Conservation (phyloP, 148 eudicot species). For the Fagopyrum esculentum region DNA sequence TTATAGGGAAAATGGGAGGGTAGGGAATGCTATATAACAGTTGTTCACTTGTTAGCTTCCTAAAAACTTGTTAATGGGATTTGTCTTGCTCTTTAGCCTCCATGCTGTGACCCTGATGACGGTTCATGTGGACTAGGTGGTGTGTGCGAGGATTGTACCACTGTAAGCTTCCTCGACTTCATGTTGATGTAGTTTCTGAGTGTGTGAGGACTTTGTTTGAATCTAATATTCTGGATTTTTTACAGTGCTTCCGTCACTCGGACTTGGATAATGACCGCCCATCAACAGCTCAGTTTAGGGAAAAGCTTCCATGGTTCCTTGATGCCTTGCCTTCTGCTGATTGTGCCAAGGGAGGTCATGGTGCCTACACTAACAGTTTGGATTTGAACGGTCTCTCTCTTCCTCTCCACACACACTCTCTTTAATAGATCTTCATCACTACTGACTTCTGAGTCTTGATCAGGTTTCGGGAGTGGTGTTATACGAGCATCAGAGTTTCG, state of each 20-base stretch:
- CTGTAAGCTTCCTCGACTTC: constrained; percentile 31
- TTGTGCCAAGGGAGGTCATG: constrained; percentile 84
- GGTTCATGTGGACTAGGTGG: constrained; percentile 55
- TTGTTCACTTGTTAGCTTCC: neutral
- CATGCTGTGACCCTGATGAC: constrained; percentile 64
- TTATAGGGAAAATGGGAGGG: neutral
- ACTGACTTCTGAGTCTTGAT: neutral
- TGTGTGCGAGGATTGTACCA: constrained; percentile 59
- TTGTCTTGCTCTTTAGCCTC: constrained; percentile 42
- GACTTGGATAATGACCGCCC: constrained; percentile 63
- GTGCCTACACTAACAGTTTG: constrained; percentile 62
- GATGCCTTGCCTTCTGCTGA: constrained; percentile 67
- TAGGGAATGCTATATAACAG: neutral
- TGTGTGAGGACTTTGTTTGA: neutral
- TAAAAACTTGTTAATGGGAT: neutral
- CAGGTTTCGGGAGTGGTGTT: constrained; percentile 56
- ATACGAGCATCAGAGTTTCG: constrained; percentile 63
- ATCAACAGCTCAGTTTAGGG: constrained; percentile 51
- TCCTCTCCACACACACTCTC: neutral
- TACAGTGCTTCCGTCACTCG: constrained; percentile 62
- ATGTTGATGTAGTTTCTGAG: neutral
- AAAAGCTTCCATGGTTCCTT: constrained; percentile 70
- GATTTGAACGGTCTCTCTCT: constrained; percentile 40
- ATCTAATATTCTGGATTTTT: constrained; percentile 13
- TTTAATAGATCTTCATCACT: neutral